Conservation (phyloP, 2,329 filamentous ascomycete species). For the Mycosphaerelloides madeirae region DNA sequence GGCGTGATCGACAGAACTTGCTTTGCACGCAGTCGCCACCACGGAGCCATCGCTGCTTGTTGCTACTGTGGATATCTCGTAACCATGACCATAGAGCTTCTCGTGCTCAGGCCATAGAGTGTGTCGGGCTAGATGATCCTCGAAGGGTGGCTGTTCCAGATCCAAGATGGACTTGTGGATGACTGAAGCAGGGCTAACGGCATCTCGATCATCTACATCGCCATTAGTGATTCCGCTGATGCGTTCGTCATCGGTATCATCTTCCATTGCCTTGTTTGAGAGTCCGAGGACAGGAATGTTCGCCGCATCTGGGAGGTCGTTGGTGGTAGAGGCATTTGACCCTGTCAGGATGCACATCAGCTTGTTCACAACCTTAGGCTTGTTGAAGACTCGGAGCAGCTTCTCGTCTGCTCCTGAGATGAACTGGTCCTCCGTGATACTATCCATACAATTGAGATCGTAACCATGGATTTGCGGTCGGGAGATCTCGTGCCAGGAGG, state of each 20-base stretch:
- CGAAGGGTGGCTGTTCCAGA: conserved; percentile 70
- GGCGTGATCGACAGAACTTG: conserved; percentile 87
- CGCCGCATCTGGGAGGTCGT: conserved; percentile 70
- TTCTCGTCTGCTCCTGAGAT: conserved; percentile 97
- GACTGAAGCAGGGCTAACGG: conserved; percentile 52
- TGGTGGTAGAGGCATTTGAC: conserved; percentile 11
- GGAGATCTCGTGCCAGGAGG: conserved; percentile 91
- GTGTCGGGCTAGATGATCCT: conserved; percentile 83
- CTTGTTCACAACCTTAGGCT: conserved; percentile 75
- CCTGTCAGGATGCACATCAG: conserved; percentile 42
- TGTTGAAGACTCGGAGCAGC: conserved; percentile 88
- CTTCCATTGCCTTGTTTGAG: conserved; percentile 83
- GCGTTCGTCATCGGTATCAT: conserved; percentile 38
- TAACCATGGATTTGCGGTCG: conserved; percentile 97
- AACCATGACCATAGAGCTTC: conserved; percentile 96
- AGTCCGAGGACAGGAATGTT: conserved; percentile 92
- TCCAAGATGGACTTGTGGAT: conserved; percentile 60
- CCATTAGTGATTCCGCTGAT: conserved; percentile 27
- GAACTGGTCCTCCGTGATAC: conserved; percentile 68
- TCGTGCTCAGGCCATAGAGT: conserved; percentile 95
- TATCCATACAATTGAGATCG: conserved; percentile 89
- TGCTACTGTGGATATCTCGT: conserved; percentile 87
- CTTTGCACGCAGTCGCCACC: conserved; percentile 87
- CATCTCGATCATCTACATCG: conserved; percentile 50
- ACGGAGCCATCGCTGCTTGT: conserved; percentile 68